Conservation (phyloP, 1,284 basidiomycete genomes). For the Irpex rosettiformis region DNA sequence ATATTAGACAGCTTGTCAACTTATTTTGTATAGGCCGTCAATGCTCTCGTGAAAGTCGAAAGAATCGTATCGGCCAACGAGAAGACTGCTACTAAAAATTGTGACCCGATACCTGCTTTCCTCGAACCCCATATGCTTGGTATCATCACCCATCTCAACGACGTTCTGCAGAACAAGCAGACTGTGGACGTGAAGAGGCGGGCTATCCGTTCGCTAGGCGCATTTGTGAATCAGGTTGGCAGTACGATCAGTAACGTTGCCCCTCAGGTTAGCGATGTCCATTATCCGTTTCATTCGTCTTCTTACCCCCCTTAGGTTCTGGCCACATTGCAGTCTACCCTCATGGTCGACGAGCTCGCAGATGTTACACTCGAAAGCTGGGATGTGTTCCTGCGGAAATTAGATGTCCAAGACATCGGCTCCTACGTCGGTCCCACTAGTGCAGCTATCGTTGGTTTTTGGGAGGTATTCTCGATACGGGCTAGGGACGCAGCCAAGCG, state of each 20-base stretch:
- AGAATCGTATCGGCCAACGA: conserved; percentile 26
- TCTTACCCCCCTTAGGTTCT: conserved; percentile 66
- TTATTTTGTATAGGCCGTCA: conserved; percentile 42
- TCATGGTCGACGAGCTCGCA: conserved; percentile 70
- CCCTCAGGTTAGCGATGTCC: conserved; percentile 66
- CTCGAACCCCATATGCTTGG: conserved; percentile 78
- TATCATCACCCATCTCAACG: conserved; percentile 77
- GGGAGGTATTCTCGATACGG: conserved; percentile 60
- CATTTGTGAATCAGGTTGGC: conserved; percentile 72
- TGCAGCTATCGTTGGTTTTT: conserved; percentile 80
- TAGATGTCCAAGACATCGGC: conserved; percentile 74
- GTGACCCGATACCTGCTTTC: conserved; percentile 46
- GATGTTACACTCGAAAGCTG: conserved; percentile 82
- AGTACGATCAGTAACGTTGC: conserved; percentile 70
- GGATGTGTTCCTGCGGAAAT: conserved; percentile 73
- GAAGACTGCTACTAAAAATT: conserved; percentile 19
- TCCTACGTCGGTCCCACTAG: conserved; percentile 87
- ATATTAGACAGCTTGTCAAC: conserved; percentile 5
- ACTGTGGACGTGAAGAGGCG: conserved; percentile 60
- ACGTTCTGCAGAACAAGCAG: conserved; percentile 82
- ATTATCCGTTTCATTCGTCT: not conserved
- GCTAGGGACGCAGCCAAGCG: conserved; percentile 55
- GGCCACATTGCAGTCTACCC: conserved; percentile 92
- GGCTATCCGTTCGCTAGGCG: conserved; percentile 79
- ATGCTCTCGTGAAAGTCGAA: conserved; percentile 63